phyloP scores from a whole-genome alignment of 1,139 yeast species.

The Taiozyma sp. region DNA sequence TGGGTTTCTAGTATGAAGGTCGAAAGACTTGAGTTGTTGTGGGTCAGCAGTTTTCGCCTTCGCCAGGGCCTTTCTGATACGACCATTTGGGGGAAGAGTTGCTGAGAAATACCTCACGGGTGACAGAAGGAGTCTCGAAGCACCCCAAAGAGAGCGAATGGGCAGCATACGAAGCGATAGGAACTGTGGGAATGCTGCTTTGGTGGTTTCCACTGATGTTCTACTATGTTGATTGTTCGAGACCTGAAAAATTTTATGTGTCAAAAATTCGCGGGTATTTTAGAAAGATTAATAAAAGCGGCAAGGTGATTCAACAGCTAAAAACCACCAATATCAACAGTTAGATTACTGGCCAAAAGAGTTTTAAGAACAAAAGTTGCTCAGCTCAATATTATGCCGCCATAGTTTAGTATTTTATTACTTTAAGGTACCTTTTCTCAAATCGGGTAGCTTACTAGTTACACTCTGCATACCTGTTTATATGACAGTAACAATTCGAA shows the following conservation, averaged over 20 bases:
- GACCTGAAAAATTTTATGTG: neutral
- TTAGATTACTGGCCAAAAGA: too few species aligned
- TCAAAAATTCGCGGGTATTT: neutral
- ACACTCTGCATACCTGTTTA: too few species aligned
- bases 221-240: neutral
- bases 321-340: too few species aligned
- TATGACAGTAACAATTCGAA: too few species aligned
- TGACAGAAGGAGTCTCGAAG: neutral
- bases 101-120: conserved; percentile 1
- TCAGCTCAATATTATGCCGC: too few species aligned
- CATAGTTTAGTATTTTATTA: too few species aligned
- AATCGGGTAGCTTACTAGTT: too few species aligned
- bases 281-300: too few species aligned
- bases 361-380: too few species aligned
- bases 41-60: conserved; percentile 4
- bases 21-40: conserved; percentile 4
- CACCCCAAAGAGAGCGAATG: neutral
- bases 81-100: neutral
- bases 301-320: too few species aligned
- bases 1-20: neutral
- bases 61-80: conserved; percentile 4
- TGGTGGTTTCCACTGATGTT: neutral
- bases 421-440: too few species aligned
- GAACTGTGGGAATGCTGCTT: neutral
- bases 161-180: neutral